These are phyloP conservation scores for Melaleuca quinquenervia DNA, from an alignment of 345 rosid species.

Conservation along the genomic window DNA sequence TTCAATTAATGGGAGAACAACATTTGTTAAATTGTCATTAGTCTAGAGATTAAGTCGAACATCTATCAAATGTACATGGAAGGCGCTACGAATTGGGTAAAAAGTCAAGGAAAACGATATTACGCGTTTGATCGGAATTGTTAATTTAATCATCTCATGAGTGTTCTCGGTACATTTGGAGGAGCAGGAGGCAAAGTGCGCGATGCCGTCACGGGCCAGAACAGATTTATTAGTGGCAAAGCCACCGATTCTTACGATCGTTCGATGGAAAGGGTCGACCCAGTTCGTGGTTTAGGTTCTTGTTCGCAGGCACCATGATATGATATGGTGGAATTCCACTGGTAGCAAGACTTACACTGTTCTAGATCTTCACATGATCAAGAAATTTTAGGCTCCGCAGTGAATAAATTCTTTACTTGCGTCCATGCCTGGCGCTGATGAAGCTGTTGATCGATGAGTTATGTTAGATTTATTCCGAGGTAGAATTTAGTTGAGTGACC, in stretches of 20 bases:
- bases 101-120: too few species aligned
- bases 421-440: fast-evolving
- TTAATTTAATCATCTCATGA: too few species aligned
- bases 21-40: too few species aligned
- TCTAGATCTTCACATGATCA: neutral
- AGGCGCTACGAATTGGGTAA: too few species aligned
- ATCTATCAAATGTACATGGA: too few species aligned
- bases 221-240: neutral
- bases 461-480: neutral
- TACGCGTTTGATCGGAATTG: too few species aligned
- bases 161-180: too few species aligned
- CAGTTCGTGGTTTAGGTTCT: neutral
- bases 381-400: neutral
- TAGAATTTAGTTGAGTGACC: neutral
- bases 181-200: neutral
- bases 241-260: neutral
- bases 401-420: neutral
- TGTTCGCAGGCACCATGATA: neutral
- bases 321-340: neutral
- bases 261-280: neutral
- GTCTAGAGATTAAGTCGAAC: too few species aligned
- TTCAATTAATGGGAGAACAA: too few species aligned
- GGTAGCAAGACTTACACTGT: too few species aligned
- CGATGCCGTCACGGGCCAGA: neutral
- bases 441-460: neutral